phyloP scores from a whole-genome alignment of 2,329 filamentous ascomycete genomes.

The Thelonectria discophora region DNA sequence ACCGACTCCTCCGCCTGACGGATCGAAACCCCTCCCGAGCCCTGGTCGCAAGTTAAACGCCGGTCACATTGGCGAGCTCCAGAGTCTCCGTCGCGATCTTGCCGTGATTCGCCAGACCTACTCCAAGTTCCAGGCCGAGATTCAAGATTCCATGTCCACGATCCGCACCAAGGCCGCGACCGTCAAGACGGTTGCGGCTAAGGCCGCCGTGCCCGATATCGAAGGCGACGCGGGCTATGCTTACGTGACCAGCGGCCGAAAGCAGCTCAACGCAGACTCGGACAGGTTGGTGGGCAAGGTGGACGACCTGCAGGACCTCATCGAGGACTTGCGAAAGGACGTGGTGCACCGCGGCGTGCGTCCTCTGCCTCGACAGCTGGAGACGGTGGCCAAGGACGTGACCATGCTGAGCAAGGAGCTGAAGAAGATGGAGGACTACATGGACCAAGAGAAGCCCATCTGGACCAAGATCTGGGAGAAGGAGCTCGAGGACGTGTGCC shows the following conservation, averaged over 20 bases:
- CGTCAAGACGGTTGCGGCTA: slow-evolving; percentile 79
- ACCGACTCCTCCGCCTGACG: slow-evolving; percentile 53
- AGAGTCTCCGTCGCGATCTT: slow-evolving; percentile 84
- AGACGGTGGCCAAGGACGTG: slow-evolving; percentile 89
- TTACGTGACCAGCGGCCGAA: slow-evolving; percentile 88
- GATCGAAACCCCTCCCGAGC: slow-evolving; percentile 46
- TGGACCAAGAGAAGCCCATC: slow-evolving; percentile 90
- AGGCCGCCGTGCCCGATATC: slow-evolving; percentile 74
- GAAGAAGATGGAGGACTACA: slow-evolving; percentile 92
- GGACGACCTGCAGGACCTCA: slow-evolving; percentile 95
- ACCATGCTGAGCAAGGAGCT: slow-evolving; percentile 82
- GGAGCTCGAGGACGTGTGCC: slow-evolving; percentile 93
- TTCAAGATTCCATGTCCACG: slow-evolving; percentile 85
- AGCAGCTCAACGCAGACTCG: slow-evolving; percentile 84
- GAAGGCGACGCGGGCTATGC: slow-evolving; percentile 82
- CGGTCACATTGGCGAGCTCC: slow-evolving; percentile 78
- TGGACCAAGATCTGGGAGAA: slow-evolving; percentile 99
- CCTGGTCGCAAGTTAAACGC: slow-evolving; percentile 59
- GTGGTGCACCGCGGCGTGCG: slow-evolving; percentile 93
- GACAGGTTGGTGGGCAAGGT: slow-evolving; percentile 91
- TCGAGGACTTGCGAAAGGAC: slow-evolving; percentile 97
- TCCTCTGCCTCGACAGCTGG: slow-evolving; percentile 88
- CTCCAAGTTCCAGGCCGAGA: slow-evolving; percentile 86
- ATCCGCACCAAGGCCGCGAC: slow-evolving; percentile 83
- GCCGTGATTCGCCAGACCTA: slow-evolving; percentile 94